These are phyloP conservation scores for Fusarium phyllophilum DNA, from an alignment of 2,329 filamentous ascomycete genomes.

Conservation along the genomic window DNA sequence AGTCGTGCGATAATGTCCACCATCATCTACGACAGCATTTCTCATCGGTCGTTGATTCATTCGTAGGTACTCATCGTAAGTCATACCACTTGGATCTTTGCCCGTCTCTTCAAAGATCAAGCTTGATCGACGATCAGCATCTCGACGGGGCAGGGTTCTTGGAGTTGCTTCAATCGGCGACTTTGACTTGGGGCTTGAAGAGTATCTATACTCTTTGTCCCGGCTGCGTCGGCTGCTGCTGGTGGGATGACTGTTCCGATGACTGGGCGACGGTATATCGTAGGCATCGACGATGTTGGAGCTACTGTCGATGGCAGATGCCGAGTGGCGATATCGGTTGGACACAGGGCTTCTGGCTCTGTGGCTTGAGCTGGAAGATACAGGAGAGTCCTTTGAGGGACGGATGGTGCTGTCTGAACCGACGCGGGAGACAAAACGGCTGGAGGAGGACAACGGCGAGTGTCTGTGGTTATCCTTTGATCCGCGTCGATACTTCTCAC, in stretches of 20 bases:
- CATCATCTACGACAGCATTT: slow-evolving; percentile 28
- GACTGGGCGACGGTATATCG: slow-evolving; percentile 15
- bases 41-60: slow-evolving; percentile 31
- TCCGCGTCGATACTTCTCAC: slow-evolving; percentile 31
- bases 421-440: slow-evolving; percentile 23
- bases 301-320: slow-evolving; percentile 21
- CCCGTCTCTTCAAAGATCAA: slow-evolving; percentile 29
- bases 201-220: slow-evolving; percentile 44
- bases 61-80: slow-evolving; percentile 40
- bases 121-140: slow-evolving; percentile 29
- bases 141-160: slow-evolving; percentile 20
- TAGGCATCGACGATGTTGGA: slow-evolving; percentile 22
- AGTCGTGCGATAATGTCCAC: slow-evolving; percentile 25
- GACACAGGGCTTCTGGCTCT: slow-evolving; percentile 36
- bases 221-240: slow-evolving; percentile 34
- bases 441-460: slow-evolving; percentile 16
- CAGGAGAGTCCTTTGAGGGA: slow-evolving; percentile 26
- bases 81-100: slow-evolving; percentile 23
- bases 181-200: slow-evolving; percentile 40
- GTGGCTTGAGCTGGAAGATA: slow-evolving; percentile 13
- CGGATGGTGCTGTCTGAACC: slow-evolving; percentile 33
- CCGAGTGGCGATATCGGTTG: slow-evolving; percentile 35
- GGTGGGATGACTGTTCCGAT: slow-evolving; percentile 10
- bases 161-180: slow-evolving; percentile 28
- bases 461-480: slow-evolving; percentile 32